These are phyloP conservation scores for Penicillium aurantiogriseum DNA, from an alignment of 2,329 filamentous ascomycete genomes.

Conservation along the genomic window DNA sequence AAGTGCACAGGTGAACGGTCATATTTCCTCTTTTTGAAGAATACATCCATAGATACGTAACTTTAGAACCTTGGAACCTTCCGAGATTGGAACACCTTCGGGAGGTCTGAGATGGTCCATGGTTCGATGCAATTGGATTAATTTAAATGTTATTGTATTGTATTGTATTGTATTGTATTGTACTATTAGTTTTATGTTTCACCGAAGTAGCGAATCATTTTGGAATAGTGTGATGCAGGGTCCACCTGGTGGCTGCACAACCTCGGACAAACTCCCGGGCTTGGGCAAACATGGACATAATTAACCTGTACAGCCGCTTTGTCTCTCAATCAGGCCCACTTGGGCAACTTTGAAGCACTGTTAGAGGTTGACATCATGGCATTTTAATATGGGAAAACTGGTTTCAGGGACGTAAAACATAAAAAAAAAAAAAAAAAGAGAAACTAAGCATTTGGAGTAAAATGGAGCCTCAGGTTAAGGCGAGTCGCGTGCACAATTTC, in stretches of 20 bases:
- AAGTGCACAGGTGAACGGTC: background rate
- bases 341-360: background rate
- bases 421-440: background rate
- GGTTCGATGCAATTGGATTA: background rate
- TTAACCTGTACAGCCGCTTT: background rate
- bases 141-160: background rate
- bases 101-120: background rate
- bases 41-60: too few species aligned
- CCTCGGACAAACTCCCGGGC: background rate
- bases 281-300: background rate
- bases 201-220: background rate
- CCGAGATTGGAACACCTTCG: background rate
- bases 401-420: background rate
- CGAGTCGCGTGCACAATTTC: conserved; percentile 7
- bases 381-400: background rate
- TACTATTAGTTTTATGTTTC: background rate
- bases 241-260: conserved; percentile 1
- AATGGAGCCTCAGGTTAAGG: background rate
- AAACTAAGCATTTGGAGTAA: conserved; percentile 1
- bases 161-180: background rate
- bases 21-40: background rate
- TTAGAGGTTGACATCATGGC: background rate
- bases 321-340: background rate
- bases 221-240: conserved; percentile 6
- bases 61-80: background rate